phyloP scores from a whole-genome alignment of 495 filamentous ascomycete genomes.

The Lindgomyces ingoldianus region DNA sequence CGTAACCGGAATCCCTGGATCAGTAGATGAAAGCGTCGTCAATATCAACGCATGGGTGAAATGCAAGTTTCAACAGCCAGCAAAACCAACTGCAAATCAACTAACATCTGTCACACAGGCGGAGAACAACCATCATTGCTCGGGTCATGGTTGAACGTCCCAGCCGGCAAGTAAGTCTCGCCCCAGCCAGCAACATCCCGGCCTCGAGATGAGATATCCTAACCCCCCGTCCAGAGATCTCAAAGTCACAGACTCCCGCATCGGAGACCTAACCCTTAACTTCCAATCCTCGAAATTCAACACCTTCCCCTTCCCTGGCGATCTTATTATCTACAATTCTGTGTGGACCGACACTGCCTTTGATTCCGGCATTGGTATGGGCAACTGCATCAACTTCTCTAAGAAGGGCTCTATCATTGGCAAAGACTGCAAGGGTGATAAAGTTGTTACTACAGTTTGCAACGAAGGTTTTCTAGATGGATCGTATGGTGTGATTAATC shows the following conservation, averaged over 20 bases:
- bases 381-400: background rate
- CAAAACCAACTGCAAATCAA: background rate
- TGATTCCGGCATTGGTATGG: background rate
- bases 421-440: background rate
- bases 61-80: background rate
- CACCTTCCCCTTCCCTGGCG: background rate
- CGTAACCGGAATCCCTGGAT: background rate
- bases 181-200: background rate
- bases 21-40: background rate
- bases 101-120: background rate
- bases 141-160: background rate
- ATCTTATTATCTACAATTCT: background rate
- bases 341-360: background rate
- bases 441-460: background rate
- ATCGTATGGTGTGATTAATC: background rate
- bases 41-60: background rate
- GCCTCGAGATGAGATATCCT: background rate
- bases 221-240: background rate
- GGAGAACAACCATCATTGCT: background rate
- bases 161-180: background rate
- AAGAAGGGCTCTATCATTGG: background rate
- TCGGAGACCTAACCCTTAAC: background rate
- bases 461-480: background rate
- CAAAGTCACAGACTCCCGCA: background rate
- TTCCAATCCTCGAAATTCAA: background rate